Evolutionary conservation across 2,329 filamentous ascomycete genomes (phyloP), one percentile per base, ranked within the genome.

Genomic region (Fusarium chaquense): DNA sequence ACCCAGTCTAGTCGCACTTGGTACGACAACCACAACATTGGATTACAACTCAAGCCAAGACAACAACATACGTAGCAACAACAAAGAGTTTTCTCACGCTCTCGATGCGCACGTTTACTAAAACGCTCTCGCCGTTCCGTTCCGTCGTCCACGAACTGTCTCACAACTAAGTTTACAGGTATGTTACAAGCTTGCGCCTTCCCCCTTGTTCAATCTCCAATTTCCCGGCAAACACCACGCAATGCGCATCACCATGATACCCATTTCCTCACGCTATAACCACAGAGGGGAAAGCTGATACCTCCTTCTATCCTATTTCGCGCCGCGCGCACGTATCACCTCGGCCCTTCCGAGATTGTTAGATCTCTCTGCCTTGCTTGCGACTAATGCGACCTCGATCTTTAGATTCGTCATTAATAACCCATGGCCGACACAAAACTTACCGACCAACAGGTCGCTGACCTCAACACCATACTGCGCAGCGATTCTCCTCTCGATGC

Each of bases 401-500:
- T 45, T 12, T 46, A 75, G 73, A 73, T 72, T 68, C 71, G 64
- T 54, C 53, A 53, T 57, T 56, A 36, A 52, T 51, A 58, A 66
- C 60, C 67, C 76, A 84, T 88, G 86, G 83, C 84, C 73, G 87
- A 89, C 73, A 74, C 61, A 58, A 87, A 83, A 78, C 83, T 89
- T 76, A 85, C 84, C 63, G 87, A 89, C 72, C 81, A 86, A 77
- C 86, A 88, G 82, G 86, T 88, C 78, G 79, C 82, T 55, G 83
- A 86, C 80, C 81, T 89, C 69, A 75, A 83, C 68, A 79, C 81
- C 46, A 80, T 88, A 65, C 79, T 89, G 57, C 83, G 82, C 78
- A 86, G 88, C 73, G 91, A 93, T 73, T 85, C 87, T 38, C 85
- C 89, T 50, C 83, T 93, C 73, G 91, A 94, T 75, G 81, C 85